Evolutionary conservation across 1,139 yeast species (phyloP).

Genomic region (Suhomyces wounanorum): DNA sequence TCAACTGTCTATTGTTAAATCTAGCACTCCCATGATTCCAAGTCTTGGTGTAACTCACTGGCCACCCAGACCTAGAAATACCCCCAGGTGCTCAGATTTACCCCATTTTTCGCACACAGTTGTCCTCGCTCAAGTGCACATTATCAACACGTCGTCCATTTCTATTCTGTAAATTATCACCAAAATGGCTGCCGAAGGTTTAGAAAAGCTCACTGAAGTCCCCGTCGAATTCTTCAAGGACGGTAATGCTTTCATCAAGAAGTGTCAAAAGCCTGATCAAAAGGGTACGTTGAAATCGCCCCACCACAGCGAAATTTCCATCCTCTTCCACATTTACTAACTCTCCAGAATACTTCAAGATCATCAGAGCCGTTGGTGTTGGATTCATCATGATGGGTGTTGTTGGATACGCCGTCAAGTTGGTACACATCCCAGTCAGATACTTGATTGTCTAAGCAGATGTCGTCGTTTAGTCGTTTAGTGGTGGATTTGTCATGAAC

Average conservation of each 20-base stretch:
- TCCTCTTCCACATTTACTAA: constrained; percentile 25
- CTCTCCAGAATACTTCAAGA: constrained; percentile 71
- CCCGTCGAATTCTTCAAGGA: constrained; percentile 91
- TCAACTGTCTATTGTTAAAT: too few species aligned
- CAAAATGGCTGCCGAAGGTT: constrained; percentile 58
- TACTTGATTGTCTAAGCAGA: constrained; percentile 78
- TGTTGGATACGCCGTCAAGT: constrained; percentile 93
- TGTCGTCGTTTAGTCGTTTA: neutral
- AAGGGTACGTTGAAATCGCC: constrained; percentile 55
- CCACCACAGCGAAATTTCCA: neutral
- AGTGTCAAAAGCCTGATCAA: constrained; percentile 90
- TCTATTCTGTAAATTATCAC: neutral
- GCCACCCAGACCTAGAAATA: neutral
- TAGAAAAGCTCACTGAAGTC: constrained; percentile 84
- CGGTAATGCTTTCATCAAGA: constrained; percentile 82
- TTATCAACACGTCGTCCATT: constrained; percentile 11
- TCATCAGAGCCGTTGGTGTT: constrained; percentile 92
- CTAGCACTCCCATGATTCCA: too few species aligned
- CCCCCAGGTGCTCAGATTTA: neutral
- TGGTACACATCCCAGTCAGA: constrained; percentile 95
- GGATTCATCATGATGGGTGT: constrained; percentile 98
- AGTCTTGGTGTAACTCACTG: neutral
- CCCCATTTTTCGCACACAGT: neutral
- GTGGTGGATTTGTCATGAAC: neutral
- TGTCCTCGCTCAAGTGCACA: neutral